Percentiles rank a stretch among this genome's conserved stretches.
Evolutionary conservation across 305 asterid genomes (phyloP).

Genomic region (Ruellia speciosa): DNA sequence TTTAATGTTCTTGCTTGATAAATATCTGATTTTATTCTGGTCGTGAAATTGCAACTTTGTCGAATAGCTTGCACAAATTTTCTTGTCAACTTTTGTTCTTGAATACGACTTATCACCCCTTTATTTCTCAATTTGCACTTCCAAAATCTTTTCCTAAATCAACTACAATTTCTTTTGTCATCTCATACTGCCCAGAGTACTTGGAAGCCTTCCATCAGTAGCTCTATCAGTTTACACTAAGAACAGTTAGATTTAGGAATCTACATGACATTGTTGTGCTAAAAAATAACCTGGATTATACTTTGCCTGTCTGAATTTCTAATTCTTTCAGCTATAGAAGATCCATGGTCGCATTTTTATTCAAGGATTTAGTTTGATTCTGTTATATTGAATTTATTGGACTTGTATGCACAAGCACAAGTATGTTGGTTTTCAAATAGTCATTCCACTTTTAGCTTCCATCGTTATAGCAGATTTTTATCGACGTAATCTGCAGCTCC

Average conservation of each 20-base stretch:
- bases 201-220: too few relatives aligned
- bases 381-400: background rate
- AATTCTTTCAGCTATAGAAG: background rate
- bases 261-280: conserved; percentile 7
- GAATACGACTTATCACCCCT: conserved; percentile 11
- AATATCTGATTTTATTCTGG: conserved; percentile 18
- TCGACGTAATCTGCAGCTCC: background rate
- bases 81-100: conserved; percentile 15
- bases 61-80: conserved; percentile 17
- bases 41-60: conserved; percentile 18
- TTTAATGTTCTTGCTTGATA: conserved; percentile 21
- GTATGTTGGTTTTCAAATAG: background rate
- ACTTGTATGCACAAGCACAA: background rate
- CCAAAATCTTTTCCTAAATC: background rate
- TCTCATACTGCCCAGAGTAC: background rate
- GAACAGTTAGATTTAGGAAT: too few relatives aligned
- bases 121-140: background rate
- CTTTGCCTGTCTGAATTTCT: conserved; percentile 8
- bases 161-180: background rate
- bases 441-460: background rate
- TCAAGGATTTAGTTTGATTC: background rate
- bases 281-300: conserved; percentile 14
- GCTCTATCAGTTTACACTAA: too few relatives aligned
- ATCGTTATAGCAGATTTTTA: background rate
- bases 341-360: background rate